A percentile compares a stretch with the other conserved stretches of the same genome.
These are phyloP conservation scores for Chrysophaeum taylorii DNA, from an alignment of 352 stramenopile species.

Conservation along the genomic window DNA sequence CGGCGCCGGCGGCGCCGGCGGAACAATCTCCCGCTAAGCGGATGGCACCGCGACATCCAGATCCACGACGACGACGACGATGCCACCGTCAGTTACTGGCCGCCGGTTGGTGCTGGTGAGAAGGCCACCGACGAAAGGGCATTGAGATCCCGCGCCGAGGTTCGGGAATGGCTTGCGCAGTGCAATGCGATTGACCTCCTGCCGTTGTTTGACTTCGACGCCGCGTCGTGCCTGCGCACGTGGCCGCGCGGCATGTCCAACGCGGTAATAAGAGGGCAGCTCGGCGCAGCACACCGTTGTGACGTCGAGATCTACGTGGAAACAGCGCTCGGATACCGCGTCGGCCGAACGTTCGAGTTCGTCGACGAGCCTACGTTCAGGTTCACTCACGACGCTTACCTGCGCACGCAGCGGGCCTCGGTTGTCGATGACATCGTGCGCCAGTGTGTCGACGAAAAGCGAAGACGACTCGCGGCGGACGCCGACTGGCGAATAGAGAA, in stretches of 20 bases:
- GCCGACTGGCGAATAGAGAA: background rate
- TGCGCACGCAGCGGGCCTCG: background rate
- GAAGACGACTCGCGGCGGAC: background rate
- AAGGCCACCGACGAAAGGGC: background rate
- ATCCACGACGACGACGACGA: background rate
- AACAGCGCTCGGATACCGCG: background rate
- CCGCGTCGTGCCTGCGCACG: background rate
- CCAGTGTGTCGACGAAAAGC: background rate
- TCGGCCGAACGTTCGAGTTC: constrained; percentile 8
- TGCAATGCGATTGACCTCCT: background rate
- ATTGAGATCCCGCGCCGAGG: background rate
- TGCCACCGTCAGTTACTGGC: background rate
- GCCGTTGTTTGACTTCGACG: background rate
- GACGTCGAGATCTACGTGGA: background rate
- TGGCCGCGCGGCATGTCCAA: background rate
- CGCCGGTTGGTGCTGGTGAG: background rate
- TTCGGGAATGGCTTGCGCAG: background rate
- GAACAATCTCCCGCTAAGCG: background rate
- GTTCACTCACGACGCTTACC: background rate
- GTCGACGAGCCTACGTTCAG: constrained; percentile 4
- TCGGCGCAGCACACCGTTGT: background rate
- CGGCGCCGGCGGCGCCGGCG: no score
- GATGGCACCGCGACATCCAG: constrained; percentile 3
- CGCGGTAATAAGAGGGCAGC: no score
- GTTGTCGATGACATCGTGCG: background rate